Percentiles rank a stretch among this genome's conserved stretches.
Evolutionary conservation across 306 rosid species (phyloP).

Genomic region (Astragalus glycyphyllos): DNA sequence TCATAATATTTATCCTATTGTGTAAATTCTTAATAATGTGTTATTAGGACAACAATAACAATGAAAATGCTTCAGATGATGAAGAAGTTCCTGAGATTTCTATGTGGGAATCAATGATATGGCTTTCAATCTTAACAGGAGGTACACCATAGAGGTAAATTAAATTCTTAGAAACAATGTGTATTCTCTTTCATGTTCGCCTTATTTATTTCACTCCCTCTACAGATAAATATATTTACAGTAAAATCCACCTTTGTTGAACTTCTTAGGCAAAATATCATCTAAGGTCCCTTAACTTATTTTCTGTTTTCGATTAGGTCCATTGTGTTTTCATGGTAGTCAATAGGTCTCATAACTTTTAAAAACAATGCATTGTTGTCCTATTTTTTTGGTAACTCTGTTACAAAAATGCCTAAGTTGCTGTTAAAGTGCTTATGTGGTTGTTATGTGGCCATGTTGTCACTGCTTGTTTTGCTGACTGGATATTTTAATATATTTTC

Average conservation of each 20-base stretch:
- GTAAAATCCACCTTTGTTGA: background rate
- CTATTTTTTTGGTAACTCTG: too few relatives aligned
- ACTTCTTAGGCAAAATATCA: background rate
- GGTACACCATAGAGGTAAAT: slow-evolving; percentile 72
- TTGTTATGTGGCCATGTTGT: too few relatives aligned
- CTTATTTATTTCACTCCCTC: background rate
- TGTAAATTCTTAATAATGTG: background rate
- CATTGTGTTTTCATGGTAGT: too few relatives aligned
- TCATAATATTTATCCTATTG: background rate
- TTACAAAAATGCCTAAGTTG: too few relatives aligned
- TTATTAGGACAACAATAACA: slow-evolving; percentile 24
- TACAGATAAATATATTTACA: background rate
- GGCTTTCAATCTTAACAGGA: slow-evolving; percentile 68
- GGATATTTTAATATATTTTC: too few relatives aligned
- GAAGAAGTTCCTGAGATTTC: slow-evolving; percentile 72
- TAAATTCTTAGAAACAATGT: slow-evolving; percentile 12
- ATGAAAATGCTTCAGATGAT: slow-evolving; percentile 42
- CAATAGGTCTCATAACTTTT: too few relatives aligned
- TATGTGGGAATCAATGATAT: slow-evolving; percentile 73
- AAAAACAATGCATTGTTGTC: too few relatives aligned
- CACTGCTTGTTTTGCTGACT: too few relatives aligned
- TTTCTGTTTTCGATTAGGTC: too few relatives aligned
- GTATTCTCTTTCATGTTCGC: background rate
- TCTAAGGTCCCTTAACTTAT: too few relatives aligned
- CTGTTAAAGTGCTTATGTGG: too few relatives aligned